Percentiles rank a stretch among this genome's conserved stretches.
phyloP scores from a whole-genome alignment of 345 rosid genomes.

The Eucalyptus cloeziana region DNA sequence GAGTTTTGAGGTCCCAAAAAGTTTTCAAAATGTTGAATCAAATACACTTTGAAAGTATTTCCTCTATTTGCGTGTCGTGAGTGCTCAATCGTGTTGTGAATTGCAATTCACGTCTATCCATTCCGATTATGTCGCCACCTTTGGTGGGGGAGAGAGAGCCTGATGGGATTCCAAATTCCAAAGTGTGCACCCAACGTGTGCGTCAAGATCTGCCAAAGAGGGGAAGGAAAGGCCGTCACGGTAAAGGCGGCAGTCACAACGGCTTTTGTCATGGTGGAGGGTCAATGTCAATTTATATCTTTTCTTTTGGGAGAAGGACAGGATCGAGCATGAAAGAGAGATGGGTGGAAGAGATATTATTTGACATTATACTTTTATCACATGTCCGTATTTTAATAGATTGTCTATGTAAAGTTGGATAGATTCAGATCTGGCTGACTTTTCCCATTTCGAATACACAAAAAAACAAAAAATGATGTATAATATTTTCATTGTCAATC shows the following conservation, averaged over 20 bases:
- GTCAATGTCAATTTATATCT: background rate
- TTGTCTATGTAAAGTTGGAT: background rate
- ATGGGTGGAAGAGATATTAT: background rate
- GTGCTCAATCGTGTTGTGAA: background rate
- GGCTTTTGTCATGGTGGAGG: background rate
- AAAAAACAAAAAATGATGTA: background rate
- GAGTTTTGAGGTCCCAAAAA: fast-evolving
- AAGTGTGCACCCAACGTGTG: background rate
- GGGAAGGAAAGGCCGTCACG: background rate
- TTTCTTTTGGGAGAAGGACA: background rate
- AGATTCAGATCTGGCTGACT: background rate
- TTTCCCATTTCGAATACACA: background rate
- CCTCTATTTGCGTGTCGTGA: background rate
- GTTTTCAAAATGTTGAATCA: no score
- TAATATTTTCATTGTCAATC: background rate
- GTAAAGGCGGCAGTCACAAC: background rate
- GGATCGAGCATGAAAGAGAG: background rate
- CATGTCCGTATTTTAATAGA: background rate
- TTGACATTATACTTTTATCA: background rate
- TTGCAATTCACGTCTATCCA: background rate
- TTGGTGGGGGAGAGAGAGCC: background rate
- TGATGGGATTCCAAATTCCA: background rate
- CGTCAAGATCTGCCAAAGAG: background rate
- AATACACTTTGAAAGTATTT: background rate
- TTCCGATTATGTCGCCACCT: background rate